These are phyloP conservation scores for Hyaloperonospora arabidopsidis DNA, from an alignment of 352 stramenopile species.

Conservation along the genomic window DNA sequence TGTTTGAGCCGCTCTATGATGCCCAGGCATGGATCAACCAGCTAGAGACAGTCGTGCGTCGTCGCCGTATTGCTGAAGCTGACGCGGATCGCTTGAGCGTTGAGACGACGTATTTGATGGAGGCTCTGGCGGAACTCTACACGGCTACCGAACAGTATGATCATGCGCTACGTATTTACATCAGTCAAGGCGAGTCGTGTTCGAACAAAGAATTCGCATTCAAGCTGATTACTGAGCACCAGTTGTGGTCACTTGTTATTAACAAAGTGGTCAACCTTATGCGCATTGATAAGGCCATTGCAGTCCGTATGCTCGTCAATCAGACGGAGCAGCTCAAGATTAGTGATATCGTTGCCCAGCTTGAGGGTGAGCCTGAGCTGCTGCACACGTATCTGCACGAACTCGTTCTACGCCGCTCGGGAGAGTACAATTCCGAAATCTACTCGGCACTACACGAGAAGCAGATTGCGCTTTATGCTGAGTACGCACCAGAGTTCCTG, in stretches of 20 bases:
- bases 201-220: slow-evolving; percentile 83
- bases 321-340: slow-evolving; percentile 80
- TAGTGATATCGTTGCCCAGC: slow-evolving; percentile 62
- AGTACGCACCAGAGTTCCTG: slow-evolving; percentile 54
- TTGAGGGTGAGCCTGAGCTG: slow-evolving; percentile 50
- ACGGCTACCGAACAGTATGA: slow-evolving; percentile 77
- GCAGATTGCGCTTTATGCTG: slow-evolving; percentile 65
- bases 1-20: slow-evolving; percentile 76
- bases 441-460: slow-evolving; percentile 66
- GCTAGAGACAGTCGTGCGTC: slow-evolving; percentile 63
- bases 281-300: slow-evolving; percentile 61
- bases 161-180: slow-evolving; percentile 74
- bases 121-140: slow-evolving; percentile 74
- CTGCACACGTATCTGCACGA: slow-evolving; percentile 75
- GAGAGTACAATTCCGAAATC: slow-evolving; percentile 73
- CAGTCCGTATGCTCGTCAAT: slow-evolving; percentile 71
- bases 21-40: slow-evolving; percentile 76
- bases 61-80: slow-evolving; percentile 58
- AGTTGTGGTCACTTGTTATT: slow-evolving; percentile 68
- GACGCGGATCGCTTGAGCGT: slow-evolving; percentile 53
- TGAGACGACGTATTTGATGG: slow-evolving; percentile 78
- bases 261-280: slow-evolving; percentile 75
- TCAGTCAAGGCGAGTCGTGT: slow-evolving; percentile 77
- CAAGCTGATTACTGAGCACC: slow-evolving; percentile 76
- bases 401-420: slow-evolving; percentile 55